Base-by-base conservation (phyloP, 139 green algal species). In the Haematococcus lacustris region DNA sequence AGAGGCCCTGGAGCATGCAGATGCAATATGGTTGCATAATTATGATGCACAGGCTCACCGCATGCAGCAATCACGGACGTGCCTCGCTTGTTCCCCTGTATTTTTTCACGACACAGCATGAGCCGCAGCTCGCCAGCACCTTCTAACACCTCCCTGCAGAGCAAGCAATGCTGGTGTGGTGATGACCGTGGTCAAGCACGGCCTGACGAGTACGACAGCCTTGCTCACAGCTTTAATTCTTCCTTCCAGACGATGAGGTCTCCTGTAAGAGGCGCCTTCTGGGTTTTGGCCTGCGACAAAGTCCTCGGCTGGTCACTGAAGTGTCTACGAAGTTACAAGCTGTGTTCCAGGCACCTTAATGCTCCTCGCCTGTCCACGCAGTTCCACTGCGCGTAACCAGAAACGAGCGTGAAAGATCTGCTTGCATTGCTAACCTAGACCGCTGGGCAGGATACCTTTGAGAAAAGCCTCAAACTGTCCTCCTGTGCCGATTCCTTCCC, bases 41-140 rank as follows among this genome's bases (percentile, higher is more conserved):
- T 53, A 53, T 17, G 17, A 6, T 37, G 25, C 9, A 21, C 9
- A 47, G 65, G 59, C 79, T 74, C 57, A 92, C 84, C 90, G 67
- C 91, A 96, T 35, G 91, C 91, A 38, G 91, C 90, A 47, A 96
- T 77, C 13, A 97, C 88, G 33, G 80, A 80, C 3, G 85, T 91
- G 34, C 80, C 74, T 21, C 50, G 50, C 67, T 87, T 85, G 34
- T 70, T 77, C 33, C 74, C 78, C 62, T 76, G 51, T 33, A 79
- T 74, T 80, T 92, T 92, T 51, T 93, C 86, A 3, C 83, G 79
- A 82, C 92, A 97, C 26, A 97, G 83, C 80, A 97, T 92, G 32
- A 97, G 79, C 37, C 92, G 87, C 70, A 97, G 79, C 80, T 97
- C 92, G 17, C 72, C 86, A 3, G 90, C 81, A 13, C 82, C 86